These are phyloP conservation scores for Schizochytrium sp. DNA, from an alignment of 108 stramenopile genomes.

Conservation along the genomic window DNA sequence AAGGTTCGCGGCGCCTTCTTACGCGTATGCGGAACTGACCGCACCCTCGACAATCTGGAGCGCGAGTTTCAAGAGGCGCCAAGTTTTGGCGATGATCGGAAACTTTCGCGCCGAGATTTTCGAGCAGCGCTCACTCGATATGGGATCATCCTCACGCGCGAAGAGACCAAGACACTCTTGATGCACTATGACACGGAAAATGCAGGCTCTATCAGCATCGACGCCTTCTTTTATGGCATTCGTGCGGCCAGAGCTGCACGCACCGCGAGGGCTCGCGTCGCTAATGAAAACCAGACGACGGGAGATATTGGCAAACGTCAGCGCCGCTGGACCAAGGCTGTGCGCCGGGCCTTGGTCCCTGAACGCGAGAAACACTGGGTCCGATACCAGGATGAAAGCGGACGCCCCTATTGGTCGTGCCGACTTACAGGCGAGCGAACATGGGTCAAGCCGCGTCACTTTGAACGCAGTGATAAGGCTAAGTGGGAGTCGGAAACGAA, in stretches of 20 bases:
- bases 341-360: not conserved
- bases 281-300: not conserved
- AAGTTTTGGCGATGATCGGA: conserved; percentile 1
- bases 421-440: not conserved
- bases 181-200: not conserved
- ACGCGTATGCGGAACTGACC: not conserved
- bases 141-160: not conserved
- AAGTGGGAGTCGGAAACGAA: not conserved
- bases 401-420: not conserved
- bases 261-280: not conserved
- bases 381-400: not conserved
- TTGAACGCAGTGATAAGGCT: not conserved
- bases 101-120: not conserved
- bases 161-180: not conserved
- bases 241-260: not conserved
- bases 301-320: not conserved
- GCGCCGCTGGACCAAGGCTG: not conserved
- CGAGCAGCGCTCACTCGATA: not conserved
- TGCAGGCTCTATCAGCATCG: not conserved
- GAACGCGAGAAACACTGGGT: not conserved
- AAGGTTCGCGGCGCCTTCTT: not conserved
- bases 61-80: not conserved
- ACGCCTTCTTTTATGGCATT: not conserved
- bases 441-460: not conserved
- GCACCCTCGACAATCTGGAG: not conserved